phyloP scores from a whole-genome alignment of 305 asterid genomes.

The Caryopteris hybrid region DNA sequence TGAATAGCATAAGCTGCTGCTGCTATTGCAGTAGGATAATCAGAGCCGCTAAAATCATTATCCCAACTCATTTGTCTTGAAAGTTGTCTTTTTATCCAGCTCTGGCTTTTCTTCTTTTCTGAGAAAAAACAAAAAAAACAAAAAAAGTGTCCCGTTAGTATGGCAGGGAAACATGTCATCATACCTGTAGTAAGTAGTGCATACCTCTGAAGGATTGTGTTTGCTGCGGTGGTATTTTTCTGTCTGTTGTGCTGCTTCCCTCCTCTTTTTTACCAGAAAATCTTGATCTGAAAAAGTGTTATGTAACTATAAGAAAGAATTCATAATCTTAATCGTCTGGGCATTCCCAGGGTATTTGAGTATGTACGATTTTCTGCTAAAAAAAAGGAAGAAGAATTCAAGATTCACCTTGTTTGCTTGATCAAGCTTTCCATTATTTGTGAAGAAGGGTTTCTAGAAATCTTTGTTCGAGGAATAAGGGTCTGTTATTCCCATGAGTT shows the following conservation, averaged over 20 bases:
- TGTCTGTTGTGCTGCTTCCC: constrained; percentile 40
- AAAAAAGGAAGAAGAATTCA: not conserved
- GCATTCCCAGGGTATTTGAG: not conserved
- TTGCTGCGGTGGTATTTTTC: constrained; percentile 32
- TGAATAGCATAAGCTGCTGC: constrained; percentile 88
- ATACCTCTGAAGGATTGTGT: constrained; percentile 53
- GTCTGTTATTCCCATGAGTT: constrained; percentile 8
- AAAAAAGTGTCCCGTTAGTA: not conserved
- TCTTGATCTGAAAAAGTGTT: constrained; percentile 33
- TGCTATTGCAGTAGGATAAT: constrained; percentile 74
- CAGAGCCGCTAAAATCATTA: constrained; percentile 36
- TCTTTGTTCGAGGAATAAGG: not conserved
- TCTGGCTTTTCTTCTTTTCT: constrained; percentile 51
- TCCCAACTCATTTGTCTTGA: constrained; percentile 61
- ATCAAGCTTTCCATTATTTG: constrained; percentile 42
- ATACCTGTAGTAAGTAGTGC: not conserved
- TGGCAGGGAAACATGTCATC: not conserved
- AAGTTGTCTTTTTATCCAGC: constrained; percentile 65
- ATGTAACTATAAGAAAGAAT: not conserved
- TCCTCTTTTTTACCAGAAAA: constrained; percentile 38
- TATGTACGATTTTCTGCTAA: not conserved
- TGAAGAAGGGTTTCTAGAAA: constrained; percentile 10
- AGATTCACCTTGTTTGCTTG: constrained; percentile 50
- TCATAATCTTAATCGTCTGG: not conserved
- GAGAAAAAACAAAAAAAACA: constrained; percentile 11